Percentiles rank a stretch among this genome's conserved stretches.
These are phyloP conservation scores for Fomitopsis pinicola DNA, from an alignment of 1,284 basidiomycete genomes.

Conservation along the genomic window DNA sequence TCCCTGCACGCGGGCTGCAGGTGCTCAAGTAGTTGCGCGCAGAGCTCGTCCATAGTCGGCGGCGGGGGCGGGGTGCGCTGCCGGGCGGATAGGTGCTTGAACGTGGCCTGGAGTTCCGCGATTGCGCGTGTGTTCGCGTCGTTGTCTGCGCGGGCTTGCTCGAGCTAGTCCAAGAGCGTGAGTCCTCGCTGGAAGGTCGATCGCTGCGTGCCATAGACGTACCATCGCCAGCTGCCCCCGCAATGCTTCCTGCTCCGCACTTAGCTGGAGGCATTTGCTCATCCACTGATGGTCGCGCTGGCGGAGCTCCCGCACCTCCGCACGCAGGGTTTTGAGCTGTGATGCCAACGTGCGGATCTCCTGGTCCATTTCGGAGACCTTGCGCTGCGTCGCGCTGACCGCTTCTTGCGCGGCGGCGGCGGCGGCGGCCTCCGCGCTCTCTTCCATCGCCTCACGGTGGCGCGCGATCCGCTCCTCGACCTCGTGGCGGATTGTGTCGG, in stretches of 20 bases:
- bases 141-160: neutral
- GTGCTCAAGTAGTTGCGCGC: neutral
- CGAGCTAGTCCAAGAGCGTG: neutral
- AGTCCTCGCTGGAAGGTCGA: neutral
- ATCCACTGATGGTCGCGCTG: neutral
- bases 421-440: neutral
- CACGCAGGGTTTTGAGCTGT: neutral
- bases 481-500: neutral
- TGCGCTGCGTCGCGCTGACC: neutral
- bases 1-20: conserved; percentile 7
- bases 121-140: neutral
- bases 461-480: neutral
- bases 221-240: neutral
- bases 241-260: neutral
- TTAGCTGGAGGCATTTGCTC: neutral
- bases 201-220: neutral
- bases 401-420: neutral
- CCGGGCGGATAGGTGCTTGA: neutral
- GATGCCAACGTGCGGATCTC: neutral
- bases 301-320: neutral
- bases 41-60: conserved; percentile 12
- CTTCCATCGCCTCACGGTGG: neutral
- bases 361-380: neutral
- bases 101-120: neutral
- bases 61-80: conserved; percentile 11